These are phyloP conservation scores for Penicillium dipodomyicola DNA, from an alignment of 495 filamentous ascomycete species.

Conservation along the genomic window DNA sequence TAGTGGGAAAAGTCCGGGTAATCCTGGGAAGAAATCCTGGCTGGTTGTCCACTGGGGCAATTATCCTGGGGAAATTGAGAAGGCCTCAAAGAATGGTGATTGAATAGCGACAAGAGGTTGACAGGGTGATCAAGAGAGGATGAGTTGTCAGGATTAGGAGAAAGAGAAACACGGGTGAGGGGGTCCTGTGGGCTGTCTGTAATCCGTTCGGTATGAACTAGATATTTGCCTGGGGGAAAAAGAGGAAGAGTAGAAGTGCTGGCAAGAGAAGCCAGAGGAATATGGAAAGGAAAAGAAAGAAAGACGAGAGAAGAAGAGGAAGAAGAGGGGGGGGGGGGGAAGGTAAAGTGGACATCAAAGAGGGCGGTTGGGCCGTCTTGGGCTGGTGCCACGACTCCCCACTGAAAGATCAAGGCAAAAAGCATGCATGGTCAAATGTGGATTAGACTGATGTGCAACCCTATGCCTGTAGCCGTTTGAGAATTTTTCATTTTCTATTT, in stretches of 20 bases:
- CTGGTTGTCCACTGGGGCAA: constrained; percentile 23
- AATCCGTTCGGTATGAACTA: constrained; percentile 18
- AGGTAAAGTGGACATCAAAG: constrained; percentile 26
- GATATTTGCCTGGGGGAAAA: not conserved
- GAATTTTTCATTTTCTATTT: not conserved
- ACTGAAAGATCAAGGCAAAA: constrained; percentile 26
- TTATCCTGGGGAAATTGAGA: constrained; percentile 21
- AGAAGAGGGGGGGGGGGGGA: constrained; percentile 18
- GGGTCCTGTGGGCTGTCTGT: constrained; percentile 12
- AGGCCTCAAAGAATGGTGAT: constrained; percentile 18
- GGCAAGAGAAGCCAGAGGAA: constrained; percentile 16
- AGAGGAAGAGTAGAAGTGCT: constrained; percentile 5
- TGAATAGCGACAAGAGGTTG: constrained; percentile 12
- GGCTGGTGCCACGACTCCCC: constrained; percentile 49
- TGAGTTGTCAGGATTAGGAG: constrained; percentile 15
- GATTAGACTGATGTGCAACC: constrained; percentile 32
- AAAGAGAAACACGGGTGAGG: constrained; percentile 16
- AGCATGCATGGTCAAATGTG: constrained; percentile 42
- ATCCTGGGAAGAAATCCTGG: constrained; percentile 22
- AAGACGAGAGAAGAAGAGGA: constrained; percentile 13
- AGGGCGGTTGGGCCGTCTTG: constrained; percentile 46
- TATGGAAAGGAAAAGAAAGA: constrained; percentile 20
- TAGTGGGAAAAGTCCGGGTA: constrained; percentile 23
- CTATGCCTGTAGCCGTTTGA: constrained; percentile 19
- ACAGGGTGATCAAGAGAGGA: constrained; percentile 6